Evolutionary conservation across 2,329 filamentous ascomycete genomes (phyloP), one percentile per base, ranked within the genome.

Genomic region (Penicillium hesseltinei): DNA sequence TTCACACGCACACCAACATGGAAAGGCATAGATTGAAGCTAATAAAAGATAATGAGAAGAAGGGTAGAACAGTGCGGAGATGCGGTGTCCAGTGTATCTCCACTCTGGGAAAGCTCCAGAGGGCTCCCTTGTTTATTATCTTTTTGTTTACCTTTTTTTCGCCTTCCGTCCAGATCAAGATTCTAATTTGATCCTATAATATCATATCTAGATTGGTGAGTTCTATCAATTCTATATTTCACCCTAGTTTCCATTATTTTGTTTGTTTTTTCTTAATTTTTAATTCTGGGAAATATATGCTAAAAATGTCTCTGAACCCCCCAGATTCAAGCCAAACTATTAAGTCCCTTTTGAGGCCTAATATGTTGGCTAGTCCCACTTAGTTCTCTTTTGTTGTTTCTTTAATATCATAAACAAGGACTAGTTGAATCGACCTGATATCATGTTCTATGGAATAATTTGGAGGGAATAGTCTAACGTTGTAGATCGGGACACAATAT

Each of bases 71-170:
- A 56, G 38, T 43, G 56, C 52, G 50, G 40, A 39, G 55, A 54
- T 47, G 48, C 55, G 48, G 45, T 51, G 54, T 45, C 47, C 51
- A 47, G 33, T 11, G 38, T 33, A 35, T 51, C 54, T 38, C 54
- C 54, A 57, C 54, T 52, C n/a, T 38, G n/a, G 15, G 44, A 23
- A 46, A 46, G 44, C 44, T 46, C 43, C 44, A 29, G 10, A n/a
- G 25, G 53, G 53, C 53, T 51, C 54, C 50, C 54, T 53, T 57
- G 54, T 57, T 57, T 57, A 46, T 58, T 40, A 42, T 51, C 55
- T 44, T 35, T 35, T 51, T 51, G 51, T 51, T 50, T 50, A 59
- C 49, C 23, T 33, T 40, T 27, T 52, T 43, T 23, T 31, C 3
- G 19, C 5, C 5, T 11, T n/a, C 40, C 35, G 42, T 23, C 42